Conservation (phyloP, 805 yeast species). For the Pichia californica region DNA sequence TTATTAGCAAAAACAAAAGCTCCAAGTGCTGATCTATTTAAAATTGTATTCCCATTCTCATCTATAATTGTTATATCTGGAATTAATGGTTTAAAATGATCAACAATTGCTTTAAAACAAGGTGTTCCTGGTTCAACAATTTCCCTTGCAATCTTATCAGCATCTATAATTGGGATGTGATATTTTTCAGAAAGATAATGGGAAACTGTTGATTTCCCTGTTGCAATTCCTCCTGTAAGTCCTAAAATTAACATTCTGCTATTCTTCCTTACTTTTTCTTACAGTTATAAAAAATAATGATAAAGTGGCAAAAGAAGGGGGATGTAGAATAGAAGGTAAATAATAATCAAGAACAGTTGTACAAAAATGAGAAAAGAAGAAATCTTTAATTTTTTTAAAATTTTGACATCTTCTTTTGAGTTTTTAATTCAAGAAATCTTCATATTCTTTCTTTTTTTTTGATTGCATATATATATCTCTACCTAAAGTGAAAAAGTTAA, state of each 20-base stretch:
- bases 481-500: no score
- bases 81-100: constrained; percentile 48
- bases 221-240: constrained; percentile 94
- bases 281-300: no score
- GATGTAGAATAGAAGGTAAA: no score
- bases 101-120: constrained; percentile 63
- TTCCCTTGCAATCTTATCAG: constrained; percentile 82
- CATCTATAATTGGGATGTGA: constrained; percentile 66
- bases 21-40: constrained; percentile 76
- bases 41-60: constrained; percentile 35
- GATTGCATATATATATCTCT: no score
- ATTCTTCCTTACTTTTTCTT: no score
- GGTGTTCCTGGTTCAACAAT: constrained; percentile 75
- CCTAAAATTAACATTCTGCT: constrained; percentile 79
- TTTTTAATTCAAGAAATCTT: no score
- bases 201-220: constrained; percentile 95
- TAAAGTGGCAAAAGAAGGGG: no score
- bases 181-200: constrained; percentile 44
- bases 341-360: no score
- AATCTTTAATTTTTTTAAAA: no score
- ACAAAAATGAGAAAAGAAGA: no score
- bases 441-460: no score
- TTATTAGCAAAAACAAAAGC: constrained; percentile 60
- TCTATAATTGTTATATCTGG: constrained; percentile 42
- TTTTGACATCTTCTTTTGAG: no score